Base-by-base conservation (phyloP, 1,284 basidiomycete species). In the Cutaneotrichosporon arboriforme region DNA sequence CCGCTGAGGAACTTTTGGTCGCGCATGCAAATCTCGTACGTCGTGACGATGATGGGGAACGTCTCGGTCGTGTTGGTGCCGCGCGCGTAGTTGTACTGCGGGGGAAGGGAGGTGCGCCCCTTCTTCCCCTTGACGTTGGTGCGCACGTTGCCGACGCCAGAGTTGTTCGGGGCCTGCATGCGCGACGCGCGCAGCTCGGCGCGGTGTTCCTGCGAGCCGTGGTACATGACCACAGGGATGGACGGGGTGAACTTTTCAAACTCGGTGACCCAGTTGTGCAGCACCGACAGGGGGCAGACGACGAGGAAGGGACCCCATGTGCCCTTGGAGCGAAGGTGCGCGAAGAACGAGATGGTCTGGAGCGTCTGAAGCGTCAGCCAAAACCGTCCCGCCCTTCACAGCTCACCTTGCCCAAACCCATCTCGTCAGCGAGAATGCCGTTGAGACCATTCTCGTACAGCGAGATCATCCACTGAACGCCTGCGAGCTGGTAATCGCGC, bases 381-480 rank as follows among this genome's bases (percentile, higher is more conserved):
- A n/a, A n/a, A n/a, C n/a, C 3, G 5, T 31, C 7, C 14, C 44
- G 35, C 39, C 33, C 49, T 15, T 15, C 2, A 9, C 15, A 49
- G 45, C 65, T 57, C 46, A 77, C 86, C 80, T 90, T 90, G 52
- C 90, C 91, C 1, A 96, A 77, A 34, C 92, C 92, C 92, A 97
- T 97, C 70, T 97, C 76, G 49, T 77, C 76, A 4, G 76, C 90
- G 31, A 97, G 74, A 54, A 97, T 97, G 3, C 94, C 93, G 36
- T 91, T 93, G 47, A 97, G 85, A 2, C 94, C 92, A 64, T 94
- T 96, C 74, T 90, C 85, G 73, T 92, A 90, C 10, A 98, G 77
- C 33, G 85, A 85, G 4, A 88, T 86, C 86, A 98, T 90, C 94
- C 94, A 98, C 60, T 94, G 88, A 14, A 97, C 82, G 4, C 94